A percentile compares a stretch with the other conserved stretches of the same genome.
Conservation (phyloP, 805 yeast species). For the Candida dendrica region DNA sequence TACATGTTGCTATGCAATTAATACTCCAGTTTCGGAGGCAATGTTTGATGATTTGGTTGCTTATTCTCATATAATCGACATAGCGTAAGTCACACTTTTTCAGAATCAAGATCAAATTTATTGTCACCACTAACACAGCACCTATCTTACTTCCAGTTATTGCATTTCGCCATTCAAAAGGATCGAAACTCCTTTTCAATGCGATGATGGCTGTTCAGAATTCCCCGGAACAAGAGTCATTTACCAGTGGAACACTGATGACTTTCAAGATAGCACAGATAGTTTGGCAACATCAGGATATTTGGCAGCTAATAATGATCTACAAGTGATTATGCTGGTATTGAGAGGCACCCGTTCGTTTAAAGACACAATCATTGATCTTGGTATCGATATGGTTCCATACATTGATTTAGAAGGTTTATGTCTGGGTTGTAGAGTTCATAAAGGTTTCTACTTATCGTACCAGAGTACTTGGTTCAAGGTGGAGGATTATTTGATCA, state of each 20-base stretch:
- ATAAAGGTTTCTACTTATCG: constrained; percentile 16
- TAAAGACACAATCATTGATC: constrained; percentile 18
- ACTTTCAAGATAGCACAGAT: constrained; percentile 5
- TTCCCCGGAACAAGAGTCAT: constrained; percentile 16
- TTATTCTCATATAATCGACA: constrained; percentile 18
- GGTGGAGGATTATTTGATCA: neutral
- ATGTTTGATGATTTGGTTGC: constrained; percentile 9
- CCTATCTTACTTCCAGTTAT: constrained; percentile 2
- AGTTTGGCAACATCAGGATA: constrained; percentile 18
- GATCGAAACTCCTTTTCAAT: constrained; percentile 15
- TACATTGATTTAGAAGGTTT: constrained; percentile 2
- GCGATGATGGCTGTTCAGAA: constrained; percentile 16
- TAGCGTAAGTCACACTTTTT: constrained; percentile 10
- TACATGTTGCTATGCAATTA: neutral
- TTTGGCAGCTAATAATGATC: constrained; percentile 12
- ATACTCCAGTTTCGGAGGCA: constrained; percentile 1
- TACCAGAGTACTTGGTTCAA: constrained; percentile 9
- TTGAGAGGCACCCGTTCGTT: constrained; percentile 21
- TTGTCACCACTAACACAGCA: too few relatives aligned
- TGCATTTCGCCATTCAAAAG: constrained; percentile 16
- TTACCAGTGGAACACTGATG: constrained; percentile 19
- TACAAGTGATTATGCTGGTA: constrained; percentile 6
- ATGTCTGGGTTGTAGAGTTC: constrained; percentile 14
- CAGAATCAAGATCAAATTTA: too few relatives aligned
- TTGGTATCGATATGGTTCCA: constrained; percentile 17